A percentile compares a stretch with the other conserved stretches of the same genome.
phyloP scores from a whole-genome alignment of 768 basidiomycete species.

The Trametes cinnabarina region DNA sequence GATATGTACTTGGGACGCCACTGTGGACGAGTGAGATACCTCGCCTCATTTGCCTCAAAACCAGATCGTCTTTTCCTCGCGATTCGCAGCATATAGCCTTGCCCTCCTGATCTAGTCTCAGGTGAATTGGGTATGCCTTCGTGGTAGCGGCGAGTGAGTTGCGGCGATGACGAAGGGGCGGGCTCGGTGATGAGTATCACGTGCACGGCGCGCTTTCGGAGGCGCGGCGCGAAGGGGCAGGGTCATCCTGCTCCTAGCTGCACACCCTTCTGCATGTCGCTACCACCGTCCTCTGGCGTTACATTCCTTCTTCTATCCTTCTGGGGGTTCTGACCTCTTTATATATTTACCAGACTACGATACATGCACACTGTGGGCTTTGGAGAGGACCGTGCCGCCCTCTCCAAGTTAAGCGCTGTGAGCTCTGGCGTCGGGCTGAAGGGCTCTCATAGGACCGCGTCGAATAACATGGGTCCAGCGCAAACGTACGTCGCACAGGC shows the following conservation, averaged over 20 bases:
- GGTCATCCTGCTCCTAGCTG: background rate
- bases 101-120: no score
- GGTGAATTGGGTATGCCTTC: no score
- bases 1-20: no score
- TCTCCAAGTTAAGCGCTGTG: conserved; percentile 1
- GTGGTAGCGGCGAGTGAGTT: no score
- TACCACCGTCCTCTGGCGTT: background rate
- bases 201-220: conserved; percentile 1
- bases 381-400: background rate
- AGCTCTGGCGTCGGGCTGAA: background rate
- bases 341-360: background rate
- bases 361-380: conserved; percentile 1
- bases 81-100: no score
- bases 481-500: background rate
- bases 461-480: background rate
- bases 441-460: conserved; percentile 4
- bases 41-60: no score
- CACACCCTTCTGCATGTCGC: background rate
- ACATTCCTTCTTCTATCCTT: no score
- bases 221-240: conserved; percentile 5
- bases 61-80: no score
- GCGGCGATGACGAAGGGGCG: no score
- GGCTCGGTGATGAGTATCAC: background rate
- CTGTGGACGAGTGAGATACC: no score
- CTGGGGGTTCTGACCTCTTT: background rate